These are phyloP conservation scores for Ogataea henricii DNA, from an alignment of 805 yeast species.

Conservation along the genomic window DNA sequence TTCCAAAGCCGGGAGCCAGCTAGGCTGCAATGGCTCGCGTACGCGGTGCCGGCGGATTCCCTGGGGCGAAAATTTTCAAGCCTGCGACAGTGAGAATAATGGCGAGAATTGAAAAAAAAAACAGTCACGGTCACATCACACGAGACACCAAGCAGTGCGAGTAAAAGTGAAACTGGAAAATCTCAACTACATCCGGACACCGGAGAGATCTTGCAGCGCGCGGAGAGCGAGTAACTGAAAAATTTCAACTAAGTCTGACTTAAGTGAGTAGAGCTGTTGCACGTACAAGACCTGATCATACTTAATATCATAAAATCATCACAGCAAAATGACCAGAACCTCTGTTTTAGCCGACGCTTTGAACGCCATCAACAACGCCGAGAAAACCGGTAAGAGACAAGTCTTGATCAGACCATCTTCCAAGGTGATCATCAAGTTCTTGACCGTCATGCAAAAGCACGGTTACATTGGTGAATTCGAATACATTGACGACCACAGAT, in stretches of 20 bases:
- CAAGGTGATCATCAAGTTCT: conserved; percentile 96
- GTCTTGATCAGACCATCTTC: conserved; percentile 97
- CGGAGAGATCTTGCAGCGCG: conserved; percentile 1
- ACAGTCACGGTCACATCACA: conserved; percentile 13
- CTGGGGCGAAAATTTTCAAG: conserved; percentile 5
- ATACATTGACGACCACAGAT: conserved; percentile 98
- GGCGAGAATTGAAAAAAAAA: conserved; percentile 3
- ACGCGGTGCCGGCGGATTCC: neutral
- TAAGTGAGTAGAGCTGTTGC: neutral
- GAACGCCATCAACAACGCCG: conserved; percentile 98
- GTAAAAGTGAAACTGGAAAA: neutral
- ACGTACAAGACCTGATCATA: neutral
- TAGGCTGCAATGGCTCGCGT: neutral
- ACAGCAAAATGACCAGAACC: conserved; percentile 86
- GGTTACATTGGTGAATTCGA: conserved; percentile 98
- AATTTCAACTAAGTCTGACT: conserved; percentile 1
- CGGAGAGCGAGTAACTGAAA: conserved; percentile 3
- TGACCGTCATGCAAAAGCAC: conserved; percentile 96
- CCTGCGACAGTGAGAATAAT: conserved; percentile 1
- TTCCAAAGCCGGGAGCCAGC: conserved; percentile 2
- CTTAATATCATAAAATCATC: conserved; percentile 1
- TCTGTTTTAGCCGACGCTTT: conserved; percentile 98
- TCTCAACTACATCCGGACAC: conserved; percentile 6
- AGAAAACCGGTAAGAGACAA: conserved; percentile 99
- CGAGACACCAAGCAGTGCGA: conserved; percentile 4